Percentiles rank a stretch among this genome's conserved stretches.
Evolutionary conservation across 2,329 filamentous ascomycete species (phyloP).

Genomic region (Fonsecaea erecta): DNA sequence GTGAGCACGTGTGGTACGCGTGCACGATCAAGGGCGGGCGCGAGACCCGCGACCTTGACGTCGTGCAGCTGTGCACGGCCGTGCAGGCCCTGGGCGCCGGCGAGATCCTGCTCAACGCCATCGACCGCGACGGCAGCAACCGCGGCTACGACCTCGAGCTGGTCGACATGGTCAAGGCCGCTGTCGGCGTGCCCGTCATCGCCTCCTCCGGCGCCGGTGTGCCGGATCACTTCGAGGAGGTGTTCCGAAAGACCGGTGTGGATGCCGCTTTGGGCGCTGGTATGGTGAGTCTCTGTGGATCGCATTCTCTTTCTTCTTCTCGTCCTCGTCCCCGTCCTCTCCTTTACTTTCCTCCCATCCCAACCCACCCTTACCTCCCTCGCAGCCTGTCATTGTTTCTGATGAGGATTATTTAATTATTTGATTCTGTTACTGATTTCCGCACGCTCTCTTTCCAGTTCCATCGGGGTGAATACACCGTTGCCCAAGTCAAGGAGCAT

Average conservation of each 20-base stretch:
- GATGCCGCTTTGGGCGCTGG: slow-evolving; percentile 94
- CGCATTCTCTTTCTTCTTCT: not conserved
- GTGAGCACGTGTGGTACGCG: slow-evolving; percentile 91
- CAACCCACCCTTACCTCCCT: too few species aligned
- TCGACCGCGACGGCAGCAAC: slow-evolving; percentile 95
- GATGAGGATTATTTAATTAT: too few species aligned
- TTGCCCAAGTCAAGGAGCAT: slow-evolving; percentile 89
- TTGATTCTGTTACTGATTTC: too few species aligned
- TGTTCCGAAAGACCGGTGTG: slow-evolving; percentile 81
- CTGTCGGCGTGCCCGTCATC: slow-evolving; percentile 90
- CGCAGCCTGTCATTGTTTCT: too few species aligned
- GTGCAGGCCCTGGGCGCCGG: slow-evolving; percentile 96
- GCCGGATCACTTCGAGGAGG: slow-evolving; percentile 85
- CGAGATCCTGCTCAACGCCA: slow-evolving; percentile 95
- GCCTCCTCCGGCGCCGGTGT: slow-evolving; percentile 90
- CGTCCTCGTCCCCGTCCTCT: not conserved
- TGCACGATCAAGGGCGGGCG: slow-evolving; percentile 96
- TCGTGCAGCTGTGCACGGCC: slow-evolving; percentile 81
- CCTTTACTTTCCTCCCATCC: slow-evolving; percentile 21
- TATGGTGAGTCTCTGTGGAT: slow-evolving; percentile 64
- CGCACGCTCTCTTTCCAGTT: slow-evolving; percentile 63
- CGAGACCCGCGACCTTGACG: slow-evolving; percentile 91
- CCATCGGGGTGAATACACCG: slow-evolving; percentile 92
- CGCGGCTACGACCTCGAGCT: slow-evolving; percentile 93
- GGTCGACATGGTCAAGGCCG: slow-evolving; percentile 83